Evolutionary conservation across 306 rosid genomes (phyloP).

Genomic region (Prunus mongolica): DNA sequence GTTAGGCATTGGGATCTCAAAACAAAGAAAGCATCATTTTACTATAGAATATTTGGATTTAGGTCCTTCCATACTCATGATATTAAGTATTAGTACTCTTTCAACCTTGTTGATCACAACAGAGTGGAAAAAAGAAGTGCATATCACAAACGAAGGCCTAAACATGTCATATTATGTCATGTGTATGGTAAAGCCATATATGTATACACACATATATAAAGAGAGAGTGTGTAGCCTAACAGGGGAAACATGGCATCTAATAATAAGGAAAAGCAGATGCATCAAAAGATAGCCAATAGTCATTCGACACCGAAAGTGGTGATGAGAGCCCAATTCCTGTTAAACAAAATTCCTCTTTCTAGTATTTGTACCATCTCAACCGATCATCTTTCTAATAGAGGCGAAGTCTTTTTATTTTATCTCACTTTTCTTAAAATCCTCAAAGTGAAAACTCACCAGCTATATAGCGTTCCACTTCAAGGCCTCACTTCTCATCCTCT

Average conservation of each 20-base stretch:
- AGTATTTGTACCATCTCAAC: not conserved
- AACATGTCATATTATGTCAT: too few relatives aligned
- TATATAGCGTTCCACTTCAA: not conserved
- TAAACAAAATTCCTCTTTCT: not conserved
- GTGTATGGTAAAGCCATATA: too few relatives aligned
- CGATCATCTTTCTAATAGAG: not conserved
- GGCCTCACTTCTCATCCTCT: slow-evolving; percentile 15
- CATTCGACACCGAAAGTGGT: slow-evolving; percentile 1
- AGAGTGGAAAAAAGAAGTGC: too few relatives aligned
- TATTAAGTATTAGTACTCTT: too few relatives aligned
- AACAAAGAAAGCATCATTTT: not conserved
- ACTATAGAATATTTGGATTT: not conserved
- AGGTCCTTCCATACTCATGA: not conserved
- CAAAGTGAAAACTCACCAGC: not conserved
- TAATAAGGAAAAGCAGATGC: not conserved
- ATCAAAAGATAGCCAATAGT: slow-evolving; percentile 1
- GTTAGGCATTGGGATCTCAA: slow-evolving; percentile 4
- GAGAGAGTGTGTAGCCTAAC: not conserved
- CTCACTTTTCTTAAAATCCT: not conserved
- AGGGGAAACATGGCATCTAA: not conserved
- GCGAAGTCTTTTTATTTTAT: too few relatives aligned
- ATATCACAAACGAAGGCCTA: too few relatives aligned
- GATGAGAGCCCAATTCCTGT: not conserved
- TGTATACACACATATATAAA: too few relatives aligned
- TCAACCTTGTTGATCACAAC: too few relatives aligned